Evolutionary conservation across 2,329 filamentous ascomycete genomes (phyloP), one percentile per base, ranked within the genome.

Genomic region (Colletotrichum musicola): DNA sequence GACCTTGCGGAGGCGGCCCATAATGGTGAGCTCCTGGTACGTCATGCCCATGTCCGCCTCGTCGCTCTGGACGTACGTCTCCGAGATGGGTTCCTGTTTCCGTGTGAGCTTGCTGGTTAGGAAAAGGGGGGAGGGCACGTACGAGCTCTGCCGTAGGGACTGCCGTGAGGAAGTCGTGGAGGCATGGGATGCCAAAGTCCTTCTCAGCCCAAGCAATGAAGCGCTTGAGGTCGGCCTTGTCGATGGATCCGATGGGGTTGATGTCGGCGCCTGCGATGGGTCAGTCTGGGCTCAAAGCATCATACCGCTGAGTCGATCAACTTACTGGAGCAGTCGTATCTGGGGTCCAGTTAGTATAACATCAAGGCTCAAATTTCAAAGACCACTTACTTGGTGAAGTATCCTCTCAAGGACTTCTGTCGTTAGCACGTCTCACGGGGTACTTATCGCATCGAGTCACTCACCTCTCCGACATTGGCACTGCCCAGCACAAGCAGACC

Each of bases 181-280:
- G 84, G 61, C 92, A 87, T 0, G 90, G 89, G 1, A 95, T 78
- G 5, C 85, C 77, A 74, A 92, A 93, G 42, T 84, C 80, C 18
- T 76, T 80, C 60, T 82, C 78, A 2, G 89, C 86, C 84, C 88
- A 94, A n/a, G 80, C 81, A 68, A 94, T 92, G 79, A 95, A 94
- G 10, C 85, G 80, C 77, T 92, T 93, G 1, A 93, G 81, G 73
- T 94, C 92, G 2, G 84, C 88, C 77, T 93, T 94, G 65, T 79
- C 80, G 44, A 86, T 85, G 6, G 84, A 84, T 16, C 88, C 89
- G 58, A 92, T 90, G 4, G 90, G 90, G 72, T 91, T 89, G 75
- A 90, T 83, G 71, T 73, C 72, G 9, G 72, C 72, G 47, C 65
- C 65, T 68, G 25, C 46, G 14, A 10, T 35, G 14, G 30, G 51